A percentile compares a stretch with the other conserved stretches of the same genome.
Evolutionary conservation across 768 basidiomycete genomes (phyloP).

Genomic region (Tulasnella sp.): DNA sequence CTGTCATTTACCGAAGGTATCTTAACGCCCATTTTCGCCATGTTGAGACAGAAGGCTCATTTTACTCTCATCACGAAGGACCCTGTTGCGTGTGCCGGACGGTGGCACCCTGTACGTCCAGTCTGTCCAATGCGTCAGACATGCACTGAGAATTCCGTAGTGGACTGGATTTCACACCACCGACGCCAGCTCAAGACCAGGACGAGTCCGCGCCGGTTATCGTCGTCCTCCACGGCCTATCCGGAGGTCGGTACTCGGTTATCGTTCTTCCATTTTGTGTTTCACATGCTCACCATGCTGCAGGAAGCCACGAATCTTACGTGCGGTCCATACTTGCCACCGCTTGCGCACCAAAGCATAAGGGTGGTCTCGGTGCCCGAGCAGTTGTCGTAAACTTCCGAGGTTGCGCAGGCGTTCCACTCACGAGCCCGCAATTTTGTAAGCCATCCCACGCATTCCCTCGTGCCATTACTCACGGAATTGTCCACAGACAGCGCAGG

Average conservation of each 20-base stretch:
- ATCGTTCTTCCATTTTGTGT: conserved; percentile 15
- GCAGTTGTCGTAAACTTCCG: conserved; percentile 87
- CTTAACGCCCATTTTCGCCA: not conserved
- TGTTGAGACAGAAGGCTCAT: not conserved
- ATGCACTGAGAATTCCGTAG: conserved; percentile 7
- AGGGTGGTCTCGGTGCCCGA: conserved; percentile 85
- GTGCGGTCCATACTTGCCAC: conserved; percentile 70
- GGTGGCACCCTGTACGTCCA: conserved; percentile 28
- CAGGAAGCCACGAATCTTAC: conserved; percentile 83
- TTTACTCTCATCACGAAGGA: conserved; percentile 21
- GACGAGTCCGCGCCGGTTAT: conserved; percentile 33
- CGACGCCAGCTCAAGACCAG: conserved; percentile 21
- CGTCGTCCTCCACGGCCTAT: conserved; percentile 34
- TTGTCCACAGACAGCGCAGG: conserved; percentile 52
- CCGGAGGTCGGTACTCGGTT: conserved; percentile 29
- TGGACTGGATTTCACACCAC: conserved; percentile 25
- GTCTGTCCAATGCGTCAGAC: not conserved
- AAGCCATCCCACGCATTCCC: conserved; percentile 18
- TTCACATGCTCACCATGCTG: conserved; percentile 31
- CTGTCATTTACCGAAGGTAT: conserved; percentile 29
- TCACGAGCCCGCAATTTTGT: conserved; percentile 68
- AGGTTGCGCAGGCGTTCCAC: conserved; percentile 77
- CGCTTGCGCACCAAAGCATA: conserved; percentile 51
- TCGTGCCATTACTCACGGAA: not conserved
- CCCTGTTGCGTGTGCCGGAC: conserved; percentile 30